phyloP scores from a whole-genome alignment of 2,329 filamentous ascomycete genomes.

The Fusarium torulosum region DNA sequence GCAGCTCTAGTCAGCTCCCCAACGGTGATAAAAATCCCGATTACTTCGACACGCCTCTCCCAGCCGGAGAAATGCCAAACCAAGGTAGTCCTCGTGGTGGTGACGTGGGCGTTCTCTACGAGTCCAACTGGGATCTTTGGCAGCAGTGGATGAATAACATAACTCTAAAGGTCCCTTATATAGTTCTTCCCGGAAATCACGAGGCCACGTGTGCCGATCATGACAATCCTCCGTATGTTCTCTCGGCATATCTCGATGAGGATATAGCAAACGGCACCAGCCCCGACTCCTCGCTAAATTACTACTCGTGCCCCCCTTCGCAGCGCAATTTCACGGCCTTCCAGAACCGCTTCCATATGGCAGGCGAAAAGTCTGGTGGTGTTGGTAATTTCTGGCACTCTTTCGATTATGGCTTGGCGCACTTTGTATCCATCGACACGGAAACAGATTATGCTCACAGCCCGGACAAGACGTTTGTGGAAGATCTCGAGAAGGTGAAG shows the following conservation, averaged over 20 bases:
- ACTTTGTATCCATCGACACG: slow-evolving; percentile 9
- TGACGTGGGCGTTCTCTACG: background rate
- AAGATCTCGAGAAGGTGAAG: background rate
- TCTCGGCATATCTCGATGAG: slow-evolving; percentile 2
- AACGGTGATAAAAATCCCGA: background rate
- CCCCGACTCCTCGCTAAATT: background rate
- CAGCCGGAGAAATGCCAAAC: background rate
- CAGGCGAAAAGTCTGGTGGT: background rate
- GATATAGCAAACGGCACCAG: background rate
- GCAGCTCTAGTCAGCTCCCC: background rate
- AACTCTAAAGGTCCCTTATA: background rate
- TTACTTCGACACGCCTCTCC: background rate
- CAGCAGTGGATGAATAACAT: slow-evolving; percentile 11
- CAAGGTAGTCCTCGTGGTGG: slow-evolving; percentile 7
- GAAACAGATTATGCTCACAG: slow-evolving; percentile 5
- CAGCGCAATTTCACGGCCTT: slow-evolving; percentile 13
- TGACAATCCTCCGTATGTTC: background rate
- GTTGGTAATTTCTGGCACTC: slow-evolving; percentile 3
- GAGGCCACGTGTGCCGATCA: slow-evolving; percentile 5
- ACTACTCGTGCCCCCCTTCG: slow-evolving; percentile 10
- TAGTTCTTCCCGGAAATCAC: background rate
- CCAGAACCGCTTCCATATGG: slow-evolving; percentile 1
- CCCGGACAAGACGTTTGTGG: background rate
- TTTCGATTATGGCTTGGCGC: background rate
- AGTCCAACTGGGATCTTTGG: slow-evolving; percentile 19